These are phyloP conservation scores for Cucurbita moschata DNA, from an alignment of 306 rosid genomes.

Conservation along the genomic window DNA sequence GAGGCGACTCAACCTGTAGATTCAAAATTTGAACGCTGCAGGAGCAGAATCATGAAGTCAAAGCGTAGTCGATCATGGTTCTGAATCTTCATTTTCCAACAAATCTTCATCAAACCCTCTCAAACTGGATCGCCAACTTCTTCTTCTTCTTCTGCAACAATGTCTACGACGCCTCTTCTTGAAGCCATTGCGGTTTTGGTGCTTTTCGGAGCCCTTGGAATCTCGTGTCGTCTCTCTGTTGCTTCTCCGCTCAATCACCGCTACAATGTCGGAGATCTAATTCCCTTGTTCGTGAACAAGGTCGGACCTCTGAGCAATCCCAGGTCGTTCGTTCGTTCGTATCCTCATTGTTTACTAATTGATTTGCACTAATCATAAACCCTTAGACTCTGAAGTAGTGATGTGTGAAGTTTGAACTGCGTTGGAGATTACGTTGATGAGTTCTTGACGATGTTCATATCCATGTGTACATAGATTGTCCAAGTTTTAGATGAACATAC, in stretches of 20 bases:
- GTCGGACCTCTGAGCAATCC: constrained; percentile 79
- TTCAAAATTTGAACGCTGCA: not conserved
- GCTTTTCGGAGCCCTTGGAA: constrained; percentile 10
- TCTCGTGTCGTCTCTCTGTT: constrained; percentile 16
- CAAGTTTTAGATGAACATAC: not conserved
- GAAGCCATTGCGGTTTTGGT: constrained; percentile 18
- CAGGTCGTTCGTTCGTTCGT: constrained; percentile 29
- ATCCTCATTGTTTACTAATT: not conserved
- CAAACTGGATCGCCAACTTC: not conserved
- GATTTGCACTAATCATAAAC: not conserved
- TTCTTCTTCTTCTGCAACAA: constrained; percentile 14
- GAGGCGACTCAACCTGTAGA: not conserved
- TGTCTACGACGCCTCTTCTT: constrained; percentile 19
- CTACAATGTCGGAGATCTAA: constrained; percentile 40
- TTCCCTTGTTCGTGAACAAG: constrained; percentile 65
- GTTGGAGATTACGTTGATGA: not conserved
- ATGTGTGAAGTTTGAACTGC: not conserved
- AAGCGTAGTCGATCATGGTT: not conserved
- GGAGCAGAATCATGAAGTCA: not conserved
- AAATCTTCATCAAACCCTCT: not conserved
- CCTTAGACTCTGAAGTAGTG: not conserved
- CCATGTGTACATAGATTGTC: not conserved
- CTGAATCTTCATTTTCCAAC: not conserved
- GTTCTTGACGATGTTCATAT: not conserved
- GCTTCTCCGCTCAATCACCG: constrained; percentile 35